Percentiles rank a stretch among this genome's conserved stretches.
These are phyloP conservation scores for Prunus padus DNA, from an alignment of 306 rosid genomes.

Conservation along the genomic window DNA sequence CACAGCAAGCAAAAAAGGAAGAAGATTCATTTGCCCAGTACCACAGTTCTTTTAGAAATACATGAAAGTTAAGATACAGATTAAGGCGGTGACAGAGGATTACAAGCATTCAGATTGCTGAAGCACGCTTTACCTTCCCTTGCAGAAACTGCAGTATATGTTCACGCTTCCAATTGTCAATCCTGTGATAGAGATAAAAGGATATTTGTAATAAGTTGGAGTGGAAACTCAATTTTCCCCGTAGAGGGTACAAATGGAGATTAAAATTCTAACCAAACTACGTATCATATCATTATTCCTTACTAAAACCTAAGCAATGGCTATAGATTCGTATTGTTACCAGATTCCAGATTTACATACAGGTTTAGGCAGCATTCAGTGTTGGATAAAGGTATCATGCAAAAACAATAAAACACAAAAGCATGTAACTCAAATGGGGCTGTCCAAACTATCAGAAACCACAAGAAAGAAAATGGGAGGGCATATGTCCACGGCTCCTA, in stretches of 20 bases:
- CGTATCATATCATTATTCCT: background rate
- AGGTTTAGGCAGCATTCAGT: background rate
- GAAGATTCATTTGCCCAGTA: background rate
- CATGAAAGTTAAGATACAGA: background rate
- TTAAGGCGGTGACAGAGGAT: background rate
- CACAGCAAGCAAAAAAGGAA: too few species aligned
- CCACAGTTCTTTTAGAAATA: background rate
- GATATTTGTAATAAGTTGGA: background rate
- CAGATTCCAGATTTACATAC: background rate
- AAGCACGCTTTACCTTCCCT: conserved; percentile 66
- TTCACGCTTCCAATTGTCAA: conserved; percentile 96
- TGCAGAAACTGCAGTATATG: conserved; percentile 80
- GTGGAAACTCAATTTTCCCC: background rate
- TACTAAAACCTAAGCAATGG: background rate
- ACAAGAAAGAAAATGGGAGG: background rate
- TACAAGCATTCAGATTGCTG: conserved; percentile 43
- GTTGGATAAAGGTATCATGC: background rate
- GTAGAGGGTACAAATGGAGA: background rate
- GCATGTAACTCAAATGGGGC: background rate
- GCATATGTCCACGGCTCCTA: background rate
- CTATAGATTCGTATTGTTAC: background rate
- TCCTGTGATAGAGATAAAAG: conserved; percentile 39
- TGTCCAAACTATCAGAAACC: background rate
- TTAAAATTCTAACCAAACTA: background rate
- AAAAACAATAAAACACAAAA: background rate